Conservation (phyloP, 441 rosid genomes). For the Euphorbia celastroides region DNA sequence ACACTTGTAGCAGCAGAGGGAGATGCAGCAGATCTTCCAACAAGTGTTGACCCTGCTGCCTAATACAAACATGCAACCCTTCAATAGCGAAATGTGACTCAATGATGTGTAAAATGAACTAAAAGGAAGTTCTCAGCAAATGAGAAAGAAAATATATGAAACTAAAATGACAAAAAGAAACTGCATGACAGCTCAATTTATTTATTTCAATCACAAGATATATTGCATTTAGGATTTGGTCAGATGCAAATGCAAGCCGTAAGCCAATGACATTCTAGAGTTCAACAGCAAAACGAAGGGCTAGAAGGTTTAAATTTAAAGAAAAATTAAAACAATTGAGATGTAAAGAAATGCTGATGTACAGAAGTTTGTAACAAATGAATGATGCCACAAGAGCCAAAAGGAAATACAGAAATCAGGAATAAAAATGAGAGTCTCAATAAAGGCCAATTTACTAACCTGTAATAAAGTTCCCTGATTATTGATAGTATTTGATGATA, state of each 20-base stretch:
- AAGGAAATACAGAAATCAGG: neutral
- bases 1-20: slow-evolving; percentile 57
- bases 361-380: neutral
- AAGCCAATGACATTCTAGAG: neutral
- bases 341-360: neutral
- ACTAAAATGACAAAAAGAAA: too few species aligned
- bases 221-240: neutral
- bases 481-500: slow-evolving; percentile 48
- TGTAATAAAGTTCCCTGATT: slow-evolving; percentile 68
- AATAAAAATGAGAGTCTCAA: slow-evolving; percentile 3
- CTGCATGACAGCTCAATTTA: too few species aligned
- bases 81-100: slow-evolving; percentile 5
- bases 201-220: neutral
- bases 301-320: neutral
- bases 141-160: neutral
- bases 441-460: slow-evolving; percentile 37
- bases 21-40: slow-evolving; percentile 88
- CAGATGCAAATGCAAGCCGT: neutral
- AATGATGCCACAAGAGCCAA: slow-evolving; percentile 3
- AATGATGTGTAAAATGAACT: neutral
- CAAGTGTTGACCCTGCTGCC: slow-evolving; percentile 67
- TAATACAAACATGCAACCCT: slow-evolving; percentile 25
- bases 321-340: neutral
- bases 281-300: neutral
- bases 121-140: slow-evolving; percentile 7